phyloP scores from a whole-genome alignment of 2,329 filamentous ascomycete species.

The Monosporascus sp. region DNA sequence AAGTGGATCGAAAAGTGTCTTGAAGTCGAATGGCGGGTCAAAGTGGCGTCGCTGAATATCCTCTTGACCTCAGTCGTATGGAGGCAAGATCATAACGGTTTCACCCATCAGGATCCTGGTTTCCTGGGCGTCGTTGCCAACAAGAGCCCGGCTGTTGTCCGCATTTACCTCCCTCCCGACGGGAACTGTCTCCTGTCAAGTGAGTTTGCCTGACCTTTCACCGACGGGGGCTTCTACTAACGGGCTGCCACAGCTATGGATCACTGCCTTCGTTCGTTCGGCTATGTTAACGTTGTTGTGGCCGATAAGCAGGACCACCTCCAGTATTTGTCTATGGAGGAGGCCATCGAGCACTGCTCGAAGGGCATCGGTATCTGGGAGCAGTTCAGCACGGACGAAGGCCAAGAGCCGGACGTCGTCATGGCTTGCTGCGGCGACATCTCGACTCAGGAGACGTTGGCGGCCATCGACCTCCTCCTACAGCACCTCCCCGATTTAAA shows the following conservation, averaged over 20 bases:
- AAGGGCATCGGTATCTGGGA: conserved; percentile 77
- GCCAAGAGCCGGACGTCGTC: conserved; percentile 65
- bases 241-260: conserved; percentile 49
- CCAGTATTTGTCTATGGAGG: conserved; percentile 70
- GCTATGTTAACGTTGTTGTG: conserved; percentile 79
- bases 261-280: conserved; percentile 67
- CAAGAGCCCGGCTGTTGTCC: conserved; percentile 74
- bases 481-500: conserved; percentile 66
- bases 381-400: conserved; percentile 67
- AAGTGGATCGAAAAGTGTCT: conserved; percentile 80
- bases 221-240: not conserved
- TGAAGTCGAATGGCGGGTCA: conserved; percentile 73
- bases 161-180: conserved; percentile 76
- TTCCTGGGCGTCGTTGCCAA: conserved; percentile 77
- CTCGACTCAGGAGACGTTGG: conserved; percentile 68
- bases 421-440: conserved; percentile 75
- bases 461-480: conserved; percentile 70
- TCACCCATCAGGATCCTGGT: conserved; percentile 76
- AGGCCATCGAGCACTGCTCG: conserved; percentile 69
- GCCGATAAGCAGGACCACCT: conserved; percentile 77
- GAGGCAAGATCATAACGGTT: conserved; percentile 80
- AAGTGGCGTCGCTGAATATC: conserved; percentile 73
- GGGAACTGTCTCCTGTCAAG: conserved; percentile 69
- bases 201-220: conserved; percentile 1
- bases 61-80: conserved; percentile 74